These are phyloP conservation scores for Fusarium scirpi DNA, from an alignment of 2,329 filamentous ascomycete species.

Conservation along the genomic window DNA sequence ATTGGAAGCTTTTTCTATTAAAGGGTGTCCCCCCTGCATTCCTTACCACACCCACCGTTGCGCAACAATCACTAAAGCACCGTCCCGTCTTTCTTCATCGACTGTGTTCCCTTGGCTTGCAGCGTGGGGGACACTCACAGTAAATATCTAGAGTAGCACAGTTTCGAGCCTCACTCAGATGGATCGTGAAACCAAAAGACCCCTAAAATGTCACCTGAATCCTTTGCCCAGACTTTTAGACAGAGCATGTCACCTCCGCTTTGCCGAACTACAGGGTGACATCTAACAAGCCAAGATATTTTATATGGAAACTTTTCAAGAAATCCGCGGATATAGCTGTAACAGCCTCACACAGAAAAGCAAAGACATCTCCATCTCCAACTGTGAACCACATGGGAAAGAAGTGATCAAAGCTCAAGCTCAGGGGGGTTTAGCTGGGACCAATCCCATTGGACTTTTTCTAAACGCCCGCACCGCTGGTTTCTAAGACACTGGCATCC, in stretches of 20 bases:
- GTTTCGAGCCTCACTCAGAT: conserved; percentile 33
- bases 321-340: not conserved
- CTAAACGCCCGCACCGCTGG: conserved; percentile 40
- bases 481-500: conserved; percentile 2
- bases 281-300: not conserved
- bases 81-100: conserved; percentile 19
- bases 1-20: conserved; percentile 8
- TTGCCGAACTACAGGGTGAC: not conserved
- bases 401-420: conserved; percentile 25
- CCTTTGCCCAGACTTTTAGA: conserved; percentile 8
- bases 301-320: conserved; percentile 1
- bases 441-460: conserved; percentile 40
- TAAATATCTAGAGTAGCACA: not conserved
- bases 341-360: not conserved
- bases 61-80: too few species aligned
- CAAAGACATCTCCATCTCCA: not conserved
- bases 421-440: conserved; percentile 17
- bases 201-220: conserved; percentile 11
- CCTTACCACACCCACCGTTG: conserved; percentile 34
- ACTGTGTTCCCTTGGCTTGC: conserved; percentile 8
- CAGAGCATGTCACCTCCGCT: conserved; percentile 5
- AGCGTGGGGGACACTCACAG: conserved; percentile 9
- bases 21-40: conserved; percentile 33
- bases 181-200: conserved; percentile 34
- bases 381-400: not conserved